Evolutionary conservation across 2,329 filamentous ascomycete genomes (phyloP), one percentile per base, ranked within the genome.

Genomic region (Epichloe festucae): DNA sequence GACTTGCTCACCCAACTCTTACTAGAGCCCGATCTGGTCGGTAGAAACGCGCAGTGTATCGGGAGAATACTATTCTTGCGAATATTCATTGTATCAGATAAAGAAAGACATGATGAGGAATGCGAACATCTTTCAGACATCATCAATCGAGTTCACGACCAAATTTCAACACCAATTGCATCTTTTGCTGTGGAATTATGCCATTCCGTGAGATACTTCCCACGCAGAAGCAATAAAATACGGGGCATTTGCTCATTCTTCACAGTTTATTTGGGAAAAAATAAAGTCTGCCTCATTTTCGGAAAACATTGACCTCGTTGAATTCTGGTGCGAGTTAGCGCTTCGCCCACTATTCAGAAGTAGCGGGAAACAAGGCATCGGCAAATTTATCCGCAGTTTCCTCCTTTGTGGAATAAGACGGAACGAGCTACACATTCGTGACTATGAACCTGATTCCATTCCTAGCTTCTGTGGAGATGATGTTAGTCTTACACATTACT

Each of bases 251-350:
- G 39, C 55, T 60, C 34, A 60, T 60, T 31, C 55, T 19, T 12
- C 21, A 11, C 54, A 91, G 85, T 65, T 95, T 3, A 68, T 95
- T 3, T 96, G 89, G 89, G 93, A 89, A 66, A 78, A 75, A 27
- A 72, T 87, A n/a, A 85, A 89, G 49, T 66, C 72, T 1, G 71
- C 72, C 14, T 80, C 78, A 55, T 67, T 67, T 1, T 72, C 77
- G 35, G 70, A 73, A 2, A 67, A 79, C 15, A 77, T 76, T 51
- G 69, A 73, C 2, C 57, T 71, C 14, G 77, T 84, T 1, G 77
- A 84, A 55, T 67, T 71, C 48, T 96, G 88, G 89, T 94, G 87
- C 59, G 73, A 66, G 7, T 63, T 89, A 17, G 82, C 85, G 0
- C 70, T 85, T 12, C 83, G 89, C 60, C 63, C 70, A 0, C 60